phyloP scores from a whole-genome alignment of 1,284 basidiomycete genomes.

The Pyrrhoderma lamaoense region DNA sequence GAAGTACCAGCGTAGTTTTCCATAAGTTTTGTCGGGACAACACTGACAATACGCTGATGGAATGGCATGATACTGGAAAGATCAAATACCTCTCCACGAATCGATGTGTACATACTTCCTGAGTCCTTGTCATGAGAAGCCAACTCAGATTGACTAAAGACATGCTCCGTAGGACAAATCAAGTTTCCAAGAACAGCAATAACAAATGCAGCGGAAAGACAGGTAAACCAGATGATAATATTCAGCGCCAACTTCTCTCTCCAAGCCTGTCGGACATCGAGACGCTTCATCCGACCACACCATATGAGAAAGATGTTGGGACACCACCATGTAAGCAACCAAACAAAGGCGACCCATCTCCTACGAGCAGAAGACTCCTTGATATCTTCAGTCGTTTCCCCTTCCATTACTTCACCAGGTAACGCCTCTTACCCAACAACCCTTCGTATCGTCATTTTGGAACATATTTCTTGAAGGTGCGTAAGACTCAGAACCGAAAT shows the following conservation, averaged over 20 bases:
- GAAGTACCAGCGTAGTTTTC: constrained; percentile 79
- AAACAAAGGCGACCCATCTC: constrained; percentile 84
- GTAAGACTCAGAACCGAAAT: constrained; percentile 84
- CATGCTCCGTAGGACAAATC: constrained; percentile 93
- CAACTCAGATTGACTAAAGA: constrained; percentile 78
- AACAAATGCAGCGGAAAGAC: constrained; percentile 83
- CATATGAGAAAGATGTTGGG: constrained; percentile 67
- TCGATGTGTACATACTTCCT: constrained; percentile 71
- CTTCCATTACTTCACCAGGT: constrained; percentile 72
- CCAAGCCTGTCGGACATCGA: constrained; percentile 95
- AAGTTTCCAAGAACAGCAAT: constrained; percentile 84
- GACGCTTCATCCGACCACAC: constrained; percentile 86
- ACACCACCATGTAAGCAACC: constrained; percentile 90
- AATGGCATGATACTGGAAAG: constrained; percentile 51
- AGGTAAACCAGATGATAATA: constrained; percentile 93
- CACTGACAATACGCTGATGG: constrained; percentile 64
- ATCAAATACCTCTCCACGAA: constrained; percentile 93
- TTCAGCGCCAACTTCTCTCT: constrained; percentile 96
- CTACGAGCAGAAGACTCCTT: constrained; percentile 75
- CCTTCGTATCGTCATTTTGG: constrained; percentile 68
- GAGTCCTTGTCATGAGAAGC: constrained; percentile 61
- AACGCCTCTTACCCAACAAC: constrained; percentile 76
- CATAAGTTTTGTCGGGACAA: constrained; percentile 71
- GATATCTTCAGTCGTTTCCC: constrained; percentile 82
- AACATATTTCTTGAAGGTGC: constrained; percentile 96